Conservation (phyloP, 352 stramenopile species). For the Pythium guiyangense region DNA sequence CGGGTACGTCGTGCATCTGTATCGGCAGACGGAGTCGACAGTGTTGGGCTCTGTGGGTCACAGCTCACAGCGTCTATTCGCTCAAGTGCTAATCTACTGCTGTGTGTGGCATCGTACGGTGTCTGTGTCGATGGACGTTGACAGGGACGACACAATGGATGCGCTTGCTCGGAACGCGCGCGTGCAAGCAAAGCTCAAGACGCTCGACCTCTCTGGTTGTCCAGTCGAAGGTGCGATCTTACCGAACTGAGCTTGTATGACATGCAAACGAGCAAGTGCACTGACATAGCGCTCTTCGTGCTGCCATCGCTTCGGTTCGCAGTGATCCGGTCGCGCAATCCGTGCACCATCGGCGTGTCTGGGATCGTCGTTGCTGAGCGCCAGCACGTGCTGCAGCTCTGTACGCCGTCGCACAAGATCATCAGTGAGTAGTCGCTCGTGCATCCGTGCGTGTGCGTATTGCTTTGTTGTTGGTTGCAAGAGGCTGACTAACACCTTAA, state of each 20-base stretch:
- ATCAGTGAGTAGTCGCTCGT: conserved; percentile 36
- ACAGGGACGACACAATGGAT: conserved; percentile 14
- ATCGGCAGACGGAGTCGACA: too few relatives aligned
- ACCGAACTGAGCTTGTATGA: neutral
- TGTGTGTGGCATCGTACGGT: conserved; percentile 13
- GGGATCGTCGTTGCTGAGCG: conserved; percentile 68
- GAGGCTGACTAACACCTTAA: neutral
- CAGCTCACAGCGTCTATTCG: neutral
- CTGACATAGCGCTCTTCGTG: neutral
- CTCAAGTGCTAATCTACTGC: neutral
- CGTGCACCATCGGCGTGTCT: conserved; percentile 38
- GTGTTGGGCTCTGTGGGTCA: too few relatives aligned
- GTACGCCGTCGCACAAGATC: conserved; percentile 26
- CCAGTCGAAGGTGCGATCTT: conserved; percentile 47
- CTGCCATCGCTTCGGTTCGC: neutral
- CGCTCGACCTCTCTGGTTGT: conserved; percentile 64
- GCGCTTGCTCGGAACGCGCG: conserved; percentile 14
- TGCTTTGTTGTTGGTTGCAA: neutral
- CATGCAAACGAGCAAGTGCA: neutral
- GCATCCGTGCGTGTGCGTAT: too few relatives aligned
- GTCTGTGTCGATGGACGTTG: neutral
- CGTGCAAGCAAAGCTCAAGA: conserved; percentile 51
- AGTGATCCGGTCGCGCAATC: conserved; percentile 61
- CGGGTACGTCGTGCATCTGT: conserved; percentile 10
- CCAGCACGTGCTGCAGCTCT: conserved; percentile 52